Evolutionary conservation across 1,284 basidiomycete genomes (phyloP).

Genomic region (Ceratobasidium sp.): DNA sequence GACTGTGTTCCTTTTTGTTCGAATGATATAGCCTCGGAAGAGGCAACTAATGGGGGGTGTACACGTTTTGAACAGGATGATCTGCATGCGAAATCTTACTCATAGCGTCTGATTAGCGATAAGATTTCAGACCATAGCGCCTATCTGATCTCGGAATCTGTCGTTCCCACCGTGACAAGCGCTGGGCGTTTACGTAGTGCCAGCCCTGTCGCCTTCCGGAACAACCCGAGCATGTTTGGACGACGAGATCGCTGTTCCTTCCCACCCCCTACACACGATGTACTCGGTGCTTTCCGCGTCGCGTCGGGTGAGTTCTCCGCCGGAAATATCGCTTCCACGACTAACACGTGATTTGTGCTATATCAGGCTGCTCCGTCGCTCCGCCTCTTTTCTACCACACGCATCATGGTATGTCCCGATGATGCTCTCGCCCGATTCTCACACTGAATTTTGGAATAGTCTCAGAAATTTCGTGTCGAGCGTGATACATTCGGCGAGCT

Average conservation of each 20-base stretch:
- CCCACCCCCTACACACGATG: constrained; percentile 7
- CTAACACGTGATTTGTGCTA: constrained; percentile 36
- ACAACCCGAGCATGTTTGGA: too few species aligned
- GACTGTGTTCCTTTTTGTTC: too few species aligned
- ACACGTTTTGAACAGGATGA: too few species aligned
- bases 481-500: constrained; percentile 93
- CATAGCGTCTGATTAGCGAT: too few species aligned
- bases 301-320: constrained; percentile 10
- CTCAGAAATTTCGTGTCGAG: constrained; percentile 66
- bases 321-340: not conserved
- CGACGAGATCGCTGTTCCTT: constrained; percentile 2
- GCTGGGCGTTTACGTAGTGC: not conserved
- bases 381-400: constrained; percentile 40
- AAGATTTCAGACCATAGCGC: too few species aligned
- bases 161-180: not conserved
- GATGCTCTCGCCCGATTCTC: too few species aligned
- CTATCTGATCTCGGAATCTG: too few species aligned
- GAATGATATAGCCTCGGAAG: too few species aligned
- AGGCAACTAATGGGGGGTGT: too few species aligned
- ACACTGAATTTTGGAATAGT: not conserved
- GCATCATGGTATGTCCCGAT: constrained; percentile 24
- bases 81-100: too few species aligned
- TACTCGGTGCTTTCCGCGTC: constrained; percentile 31
- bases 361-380: constrained; percentile 41
- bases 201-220: constrained; percentile 33